Percentiles rank a stretch among this genome's conserved stretches.
phyloP scores from a whole-genome alignment of 768 basidiomycete species.

The Tricholoma sp. region DNA sequence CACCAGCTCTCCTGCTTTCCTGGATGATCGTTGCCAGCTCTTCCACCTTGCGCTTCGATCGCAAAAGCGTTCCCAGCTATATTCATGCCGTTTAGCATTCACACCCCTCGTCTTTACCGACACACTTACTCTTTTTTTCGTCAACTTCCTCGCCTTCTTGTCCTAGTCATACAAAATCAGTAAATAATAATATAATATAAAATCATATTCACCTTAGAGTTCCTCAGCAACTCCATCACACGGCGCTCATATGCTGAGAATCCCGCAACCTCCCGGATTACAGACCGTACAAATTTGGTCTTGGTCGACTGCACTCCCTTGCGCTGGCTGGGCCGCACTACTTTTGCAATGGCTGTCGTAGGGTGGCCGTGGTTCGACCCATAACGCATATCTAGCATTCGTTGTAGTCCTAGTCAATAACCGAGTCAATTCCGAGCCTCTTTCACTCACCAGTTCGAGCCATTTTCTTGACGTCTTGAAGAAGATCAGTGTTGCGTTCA shows the following conservation, averaged over 20 bases:
- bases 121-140: constrained; percentile 98
- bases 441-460: constrained; percentile 64
- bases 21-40: constrained; percentile 90
- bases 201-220: constrained; percentile 93
- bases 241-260: constrained; percentile 98
- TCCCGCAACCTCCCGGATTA: constrained; percentile 95
- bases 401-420: neutral
- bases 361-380: constrained; percentile 88
- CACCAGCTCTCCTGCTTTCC: constrained; percentile 76
- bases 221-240: constrained; percentile 96
- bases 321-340: constrained; percentile 77
- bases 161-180: constrained; percentile 61
- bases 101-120: no score
- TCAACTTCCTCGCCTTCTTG: constrained; percentile 98
- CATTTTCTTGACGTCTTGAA: constrained; percentile 69
- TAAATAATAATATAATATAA: no score
- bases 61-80: constrained; percentile 98
- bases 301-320: constrained; percentile 89
- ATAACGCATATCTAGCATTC: constrained; percentile 67
- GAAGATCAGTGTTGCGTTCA: constrained; percentile 29
- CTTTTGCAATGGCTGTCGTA: constrained; percentile 78
- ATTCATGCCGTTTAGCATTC: no score
- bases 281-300: constrained; percentile 89
- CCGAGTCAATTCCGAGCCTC: neutral
- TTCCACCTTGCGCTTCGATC: constrained; percentile 98